Evolutionary conservation across 2,329 filamentous ascomycete species (phyloP).

Genomic region (Colletotrichum kahawae): DNA sequence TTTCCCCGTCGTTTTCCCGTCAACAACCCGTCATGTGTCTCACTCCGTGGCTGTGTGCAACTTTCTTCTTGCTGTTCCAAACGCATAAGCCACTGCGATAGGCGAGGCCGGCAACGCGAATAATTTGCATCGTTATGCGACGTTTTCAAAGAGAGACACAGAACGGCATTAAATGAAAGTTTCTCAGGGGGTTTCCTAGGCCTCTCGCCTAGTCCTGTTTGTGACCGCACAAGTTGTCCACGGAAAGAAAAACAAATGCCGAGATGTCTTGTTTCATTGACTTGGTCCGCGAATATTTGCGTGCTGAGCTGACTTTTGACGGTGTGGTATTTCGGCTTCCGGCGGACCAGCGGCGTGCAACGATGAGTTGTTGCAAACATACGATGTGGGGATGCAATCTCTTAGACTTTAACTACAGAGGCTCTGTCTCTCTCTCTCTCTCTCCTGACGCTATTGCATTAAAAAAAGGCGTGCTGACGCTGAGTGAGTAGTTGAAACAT

Average conservation of each 20-base stretch:
- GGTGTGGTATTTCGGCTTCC: neutral
- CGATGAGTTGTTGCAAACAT: neutral
- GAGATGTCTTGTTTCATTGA: conserved; percentile 9
- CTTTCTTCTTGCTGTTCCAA: neutral
- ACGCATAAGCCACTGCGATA: neutral
- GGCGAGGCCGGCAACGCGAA: neutral
- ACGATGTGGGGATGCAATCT: neutral
- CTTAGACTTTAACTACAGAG: neutral
- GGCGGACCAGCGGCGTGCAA: neutral
- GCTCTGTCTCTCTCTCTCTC: neutral
- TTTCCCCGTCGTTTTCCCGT: neutral
- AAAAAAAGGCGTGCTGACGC: neutral
- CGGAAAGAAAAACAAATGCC: neutral
- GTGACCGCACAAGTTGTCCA: neutral
- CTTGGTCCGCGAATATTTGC: neutral
- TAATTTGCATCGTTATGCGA: conserved; percentile 5
- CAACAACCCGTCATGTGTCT: neutral
- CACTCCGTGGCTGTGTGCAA: neutral
- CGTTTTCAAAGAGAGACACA: neutral
- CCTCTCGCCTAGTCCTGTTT: neutral
- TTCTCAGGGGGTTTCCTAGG: neutral
- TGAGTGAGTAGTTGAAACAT: neutral
- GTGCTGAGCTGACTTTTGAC: neutral
- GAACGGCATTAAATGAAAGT: neutral
- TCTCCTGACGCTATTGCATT: neutral